Base-by-base conservation (phyloP, 2,329 filamentous ascomycete species). In the Fusarium papillatum region DNA sequence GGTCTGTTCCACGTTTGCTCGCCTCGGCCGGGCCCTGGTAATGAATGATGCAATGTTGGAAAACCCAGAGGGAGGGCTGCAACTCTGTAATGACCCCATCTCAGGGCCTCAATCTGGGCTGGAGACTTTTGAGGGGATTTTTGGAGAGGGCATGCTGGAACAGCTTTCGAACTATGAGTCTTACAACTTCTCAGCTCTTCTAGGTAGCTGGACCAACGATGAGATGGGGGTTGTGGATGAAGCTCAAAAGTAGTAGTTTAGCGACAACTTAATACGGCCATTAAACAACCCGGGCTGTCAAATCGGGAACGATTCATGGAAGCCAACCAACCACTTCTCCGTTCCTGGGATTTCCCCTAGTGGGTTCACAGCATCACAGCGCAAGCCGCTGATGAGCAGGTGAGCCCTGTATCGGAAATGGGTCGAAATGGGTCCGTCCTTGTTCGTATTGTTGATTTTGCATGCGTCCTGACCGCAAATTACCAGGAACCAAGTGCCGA, bases 1-100 rank as follows among this genome's bases (percentile, higher is more conserved):
- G n/a, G 62, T 39, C 29, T 64, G 62, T 14, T 64, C 62, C n/a
- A 64, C 62, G 9, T 64, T 64, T 10, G 62, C 62, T 17, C 62
- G 41, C 34, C 62, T 64, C 29, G 62, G 31, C 7, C 43, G 62
- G 24, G 62, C 41, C 3, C 29, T 64, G 14, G 46, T 50, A 29
- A 22, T 41, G 29, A 41, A 36, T 26, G 36, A 36, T n/a, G 5
- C 59, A 24, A 36, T 22, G 16, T 62, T 24, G 36, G 29, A 62
- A 31, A 41, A n/a, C 10, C 59, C 36, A 62, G 38, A 62, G 11
- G 59, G 22, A 31, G 59, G 19, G 14, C 36, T 62, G 22, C 59
- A 62, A 41, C 14, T 29, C 14, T 38, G 16, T 16, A 41, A 62
- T 36, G 36, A 41, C 6, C 36, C 36, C 9, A 13, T 41, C 17